Evolutionary conservation across 140 eudicot species (phyloP).

Genomic region (Ambrosia hybrid): DNA sequence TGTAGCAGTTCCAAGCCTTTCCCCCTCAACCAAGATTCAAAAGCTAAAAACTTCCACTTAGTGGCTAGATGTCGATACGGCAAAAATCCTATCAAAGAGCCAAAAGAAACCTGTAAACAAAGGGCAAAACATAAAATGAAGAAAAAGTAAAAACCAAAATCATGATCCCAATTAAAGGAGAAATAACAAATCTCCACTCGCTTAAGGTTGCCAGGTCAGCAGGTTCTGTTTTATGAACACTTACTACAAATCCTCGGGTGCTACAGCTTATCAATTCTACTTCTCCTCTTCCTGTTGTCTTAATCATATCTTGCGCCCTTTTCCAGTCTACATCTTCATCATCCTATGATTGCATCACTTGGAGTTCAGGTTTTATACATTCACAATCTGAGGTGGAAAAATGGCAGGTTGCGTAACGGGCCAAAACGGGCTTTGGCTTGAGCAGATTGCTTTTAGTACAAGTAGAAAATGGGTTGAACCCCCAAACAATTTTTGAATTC

Average conservation of each 20-base stretch:
- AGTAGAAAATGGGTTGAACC: too few relatives aligned
- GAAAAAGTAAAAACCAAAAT: conserved; percentile 13
- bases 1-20: conserved; percentile 71
- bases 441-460: too few relatives aligned
- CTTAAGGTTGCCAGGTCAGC: conserved; percentile 23
- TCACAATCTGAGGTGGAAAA: neutral
- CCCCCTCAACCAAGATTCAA: conserved; percentile 92
- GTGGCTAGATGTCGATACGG: conserved; percentile 82
- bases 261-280: conserved; percentile 82
- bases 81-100: conserved; percentile 90
- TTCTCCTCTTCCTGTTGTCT: conserved; percentile 65
- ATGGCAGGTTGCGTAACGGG: neutral
- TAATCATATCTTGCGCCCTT: conserved; percentile 58
- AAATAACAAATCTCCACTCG: neutral
- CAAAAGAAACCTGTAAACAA: conserved; percentile 75
- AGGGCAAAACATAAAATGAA: conserved; percentile 21
- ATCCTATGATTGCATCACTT: conserved; percentile 44
- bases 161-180: too few relatives aligned
- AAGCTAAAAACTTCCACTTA: conserved; percentile 83
- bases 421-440: neutral
- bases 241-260: conserved; percentile 80
- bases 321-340: conserved; percentile 72
- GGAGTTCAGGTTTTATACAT: conserved; percentile 22
- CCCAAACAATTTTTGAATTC: neutral
- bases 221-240: conserved; percentile 30